Evolutionary conservation across 225 moss, liverwort and hornwort species (phyloP).

Genomic region (Polytrichum commune): DNA sequence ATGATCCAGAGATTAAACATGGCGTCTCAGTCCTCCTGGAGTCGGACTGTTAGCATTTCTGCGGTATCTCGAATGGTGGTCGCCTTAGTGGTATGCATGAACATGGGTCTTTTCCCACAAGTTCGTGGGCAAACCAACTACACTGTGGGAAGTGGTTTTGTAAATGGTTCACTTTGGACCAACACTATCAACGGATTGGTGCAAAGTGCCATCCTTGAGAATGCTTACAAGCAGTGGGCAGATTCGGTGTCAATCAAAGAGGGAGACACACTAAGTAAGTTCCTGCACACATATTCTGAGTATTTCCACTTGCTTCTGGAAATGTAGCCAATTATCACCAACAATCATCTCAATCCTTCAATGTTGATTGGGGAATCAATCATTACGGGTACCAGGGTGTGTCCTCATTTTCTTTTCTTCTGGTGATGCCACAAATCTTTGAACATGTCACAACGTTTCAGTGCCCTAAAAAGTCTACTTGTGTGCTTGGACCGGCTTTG

Average conservation of each 20-base stretch:
- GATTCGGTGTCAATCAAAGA: conserved; percentile 28
- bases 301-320: too few species aligned
- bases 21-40: too few species aligned
- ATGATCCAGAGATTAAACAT: conserved; percentile 18
- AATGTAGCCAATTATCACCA: too few species aligned
- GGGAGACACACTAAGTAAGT: conserved; percentile 31
- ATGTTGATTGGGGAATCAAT: too few species aligned
- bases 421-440: too few species aligned
- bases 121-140: conserved; percentile 10
- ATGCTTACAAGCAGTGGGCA: conserved; percentile 25
- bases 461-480: too few species aligned
- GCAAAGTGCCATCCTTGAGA: conserved; percentile 20
- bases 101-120: conserved; percentile 1
- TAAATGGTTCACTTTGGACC: conserved; percentile 30
- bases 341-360: too few species aligned
- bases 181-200: conserved; percentile 26
- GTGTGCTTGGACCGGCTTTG: too few species aligned
- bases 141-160: conserved; percentile 22
- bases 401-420: too few species aligned
- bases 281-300: too few species aligned
- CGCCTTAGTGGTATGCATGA: conserved; percentile 2
- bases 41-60: background rate
- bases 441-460: too few species aligned
- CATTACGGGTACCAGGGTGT: too few species aligned
- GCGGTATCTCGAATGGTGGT: conserved; percentile 6